Evolutionary conservation across 352 stramenopile genomes (phyloP).

Genomic region (Globisporangium viniferum): DNA sequence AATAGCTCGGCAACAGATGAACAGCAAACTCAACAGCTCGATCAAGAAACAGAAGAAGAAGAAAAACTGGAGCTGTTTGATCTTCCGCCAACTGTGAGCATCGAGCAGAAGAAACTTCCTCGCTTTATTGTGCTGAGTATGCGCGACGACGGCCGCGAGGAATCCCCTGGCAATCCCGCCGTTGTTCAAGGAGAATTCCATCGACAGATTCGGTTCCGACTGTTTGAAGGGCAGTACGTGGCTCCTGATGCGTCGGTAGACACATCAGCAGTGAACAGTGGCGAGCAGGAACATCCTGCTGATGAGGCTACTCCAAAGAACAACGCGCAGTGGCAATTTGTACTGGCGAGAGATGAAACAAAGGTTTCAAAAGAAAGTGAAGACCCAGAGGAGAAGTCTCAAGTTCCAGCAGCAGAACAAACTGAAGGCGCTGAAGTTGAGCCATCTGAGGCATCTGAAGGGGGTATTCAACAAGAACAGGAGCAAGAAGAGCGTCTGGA

Average conservation of each 20-base stretch:
- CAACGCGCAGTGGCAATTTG: constrained; percentile 27
- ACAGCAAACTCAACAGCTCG: background rate
- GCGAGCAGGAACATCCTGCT: background rate
- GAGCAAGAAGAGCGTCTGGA: constrained; percentile 15
- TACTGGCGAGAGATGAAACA: background rate
- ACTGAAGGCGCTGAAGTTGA: background rate
- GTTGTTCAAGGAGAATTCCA: constrained; percentile 33
- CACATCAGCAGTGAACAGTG: background rate
- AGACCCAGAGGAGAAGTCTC: background rate
- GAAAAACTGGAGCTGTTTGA: constrained; percentile 4
- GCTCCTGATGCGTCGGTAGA: background rate
- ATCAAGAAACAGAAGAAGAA: background rate
- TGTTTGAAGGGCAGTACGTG: constrained; percentile 33
- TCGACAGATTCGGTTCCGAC: constrained; percentile 29
- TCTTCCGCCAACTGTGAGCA: constrained; percentile 10
- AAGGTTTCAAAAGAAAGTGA: background rate
- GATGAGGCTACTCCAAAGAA: background rate
- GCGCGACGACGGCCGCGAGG: background rate
- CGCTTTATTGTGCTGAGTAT: constrained; percentile 16
- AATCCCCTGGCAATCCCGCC: background rate
- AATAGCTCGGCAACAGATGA: background rate
- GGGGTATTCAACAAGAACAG: background rate
- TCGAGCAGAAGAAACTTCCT: constrained; percentile 23
- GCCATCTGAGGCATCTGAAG: background rate
- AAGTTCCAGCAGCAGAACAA: background rate